phyloP scores from a whole-genome alignment of 2,329 filamentous ascomycete genomes.

The Aspergillus pseudotamarii region DNA sequence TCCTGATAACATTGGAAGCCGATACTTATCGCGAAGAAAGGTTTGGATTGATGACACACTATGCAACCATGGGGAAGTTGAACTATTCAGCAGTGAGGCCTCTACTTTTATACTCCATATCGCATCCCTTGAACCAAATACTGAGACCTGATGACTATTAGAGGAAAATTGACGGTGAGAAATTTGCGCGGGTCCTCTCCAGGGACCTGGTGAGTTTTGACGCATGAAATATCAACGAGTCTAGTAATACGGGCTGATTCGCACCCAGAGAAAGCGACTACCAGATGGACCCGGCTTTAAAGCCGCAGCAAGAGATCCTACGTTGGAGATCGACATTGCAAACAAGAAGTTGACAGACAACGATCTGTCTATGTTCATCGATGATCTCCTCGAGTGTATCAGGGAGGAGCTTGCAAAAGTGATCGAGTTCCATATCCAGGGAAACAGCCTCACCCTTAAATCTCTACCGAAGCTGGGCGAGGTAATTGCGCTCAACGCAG shows the following conservation, averaged over 20 bases:
- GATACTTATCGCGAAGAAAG: not conserved
- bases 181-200: slow-evolving; percentile 49
- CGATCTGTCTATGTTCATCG: slow-evolving; percentile 47
- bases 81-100: slow-evolving; percentile 44
- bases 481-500: slow-evolving; percentile 44
- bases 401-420: slow-evolving; percentile 39
- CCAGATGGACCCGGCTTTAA: slow-evolving; percentile 31
- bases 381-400: slow-evolving; percentile 46
- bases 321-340: slow-evolving; percentile 50
- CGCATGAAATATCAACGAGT: not conserved
- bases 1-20: not conserved
- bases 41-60: not conserved
- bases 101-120: not conserved
- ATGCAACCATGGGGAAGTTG: slow-evolving; percentile 39
- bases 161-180: slow-evolving; percentile 50
- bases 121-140: not conserved
- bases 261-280: slow-evolving; percentile 38
- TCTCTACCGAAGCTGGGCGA: slow-evolving; percentile 46
- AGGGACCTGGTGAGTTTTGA: slow-evolving; percentile 43
- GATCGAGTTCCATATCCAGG: slow-evolving; percentile 50
- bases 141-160: slow-evolving; percentile 22
- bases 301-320: slow-evolving; percentile 34
- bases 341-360: slow-evolving; percentile 51
- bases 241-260: not conserved
- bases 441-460: slow-evolving; percentile 47